phyloP scores from a whole-genome alignment of 202 grass and related monocot species.

The Saccharum hybrid region DNA sequence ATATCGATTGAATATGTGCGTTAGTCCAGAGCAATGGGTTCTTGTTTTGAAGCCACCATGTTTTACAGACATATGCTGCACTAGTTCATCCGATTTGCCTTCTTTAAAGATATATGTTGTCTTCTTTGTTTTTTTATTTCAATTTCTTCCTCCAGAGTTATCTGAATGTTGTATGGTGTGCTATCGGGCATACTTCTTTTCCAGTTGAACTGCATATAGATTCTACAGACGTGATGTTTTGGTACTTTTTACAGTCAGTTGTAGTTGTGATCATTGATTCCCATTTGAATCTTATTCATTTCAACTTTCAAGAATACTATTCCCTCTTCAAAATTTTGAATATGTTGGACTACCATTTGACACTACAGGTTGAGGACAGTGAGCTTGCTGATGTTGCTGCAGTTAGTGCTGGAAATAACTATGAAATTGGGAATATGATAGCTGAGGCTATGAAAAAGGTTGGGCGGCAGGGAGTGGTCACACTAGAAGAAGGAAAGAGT shows the following conservation, averaged over 20 bases:
- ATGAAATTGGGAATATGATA: slow-evolving; percentile 93
- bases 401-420: slow-evolving; percentile 93
- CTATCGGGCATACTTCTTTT: not conserved
- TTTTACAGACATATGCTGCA: not conserved
- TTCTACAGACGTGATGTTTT: not conserved
- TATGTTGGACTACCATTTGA: not conserved
- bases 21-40: not conserved
- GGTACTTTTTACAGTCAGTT: not conserved
- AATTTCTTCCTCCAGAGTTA: not conserved
- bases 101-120: not conserved
- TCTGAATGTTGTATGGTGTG: not conserved
- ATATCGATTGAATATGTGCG: not conserved
- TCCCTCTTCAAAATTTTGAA: not conserved
- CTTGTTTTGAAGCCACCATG: not conserved
- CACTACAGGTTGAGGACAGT: slow-evolving; percentile 76
- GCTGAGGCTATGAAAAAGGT: slow-evolving; percentile 95
- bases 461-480: slow-evolving; percentile 88
- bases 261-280: not conserved
- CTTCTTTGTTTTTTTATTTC: not conserved
- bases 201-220: not conserved
- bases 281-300: slow-evolving; percentile 3
- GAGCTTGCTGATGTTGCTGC: slow-evolving; percentile 96
- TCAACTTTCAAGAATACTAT: not conserved
- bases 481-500: slow-evolving; percentile 92
- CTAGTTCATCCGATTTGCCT: not conserved